phyloP scores from a whole-genome alignment of 805 yeast species.

The Lipomyces mesembrius region DNA sequence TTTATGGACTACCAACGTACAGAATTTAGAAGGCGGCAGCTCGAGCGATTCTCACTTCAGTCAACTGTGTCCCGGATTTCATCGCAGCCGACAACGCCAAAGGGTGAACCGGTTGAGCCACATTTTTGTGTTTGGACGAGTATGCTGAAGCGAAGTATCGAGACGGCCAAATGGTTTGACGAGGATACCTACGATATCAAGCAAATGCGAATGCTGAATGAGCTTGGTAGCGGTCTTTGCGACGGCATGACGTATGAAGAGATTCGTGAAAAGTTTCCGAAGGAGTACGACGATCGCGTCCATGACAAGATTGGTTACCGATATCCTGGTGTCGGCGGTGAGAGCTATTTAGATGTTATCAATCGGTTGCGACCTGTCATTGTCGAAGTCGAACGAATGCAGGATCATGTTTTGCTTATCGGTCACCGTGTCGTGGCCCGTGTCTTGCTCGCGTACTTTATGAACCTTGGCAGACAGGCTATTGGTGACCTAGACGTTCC shows the following conservation, averaged over 20 bases:
- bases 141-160: constrained; percentile 76
- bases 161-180: constrained; percentile 76
- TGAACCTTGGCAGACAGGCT: constrained; percentile 74
- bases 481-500: constrained; percentile 94
- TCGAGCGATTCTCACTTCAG: constrained; percentile 56
- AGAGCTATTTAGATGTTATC: constrained; percentile 90
- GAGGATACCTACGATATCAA: constrained; percentile 76
- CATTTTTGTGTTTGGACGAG: constrained; percentile 92
- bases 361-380: constrained; percentile 87
- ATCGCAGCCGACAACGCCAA: constrained; percentile 42
- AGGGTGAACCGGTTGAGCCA: constrained; percentile 61
- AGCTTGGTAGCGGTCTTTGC: constrained; percentile 87
- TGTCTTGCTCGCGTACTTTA: constrained; percentile 82
- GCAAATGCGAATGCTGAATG: constrained; percentile 91
- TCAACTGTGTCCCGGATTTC: constrained; percentile 50
- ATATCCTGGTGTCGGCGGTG: constrained; percentile 98
- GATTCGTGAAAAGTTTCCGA: constrained; percentile 71
- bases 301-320: constrained; percentile 81
- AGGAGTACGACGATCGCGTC: constrained; percentile 77
- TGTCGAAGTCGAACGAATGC: constrained; percentile 89
- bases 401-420: constrained; percentile 79
- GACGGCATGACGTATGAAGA: constrained; percentile 94
- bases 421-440: constrained; percentile 92
- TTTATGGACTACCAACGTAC: constrained; percentile 74
- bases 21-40: constrained; percentile 67